A percentile compares a stretch with the other conserved stretches of the same genome.
Conservation (phyloP, 331 rosid genomes). For the Pyrus hybrid region DNA sequence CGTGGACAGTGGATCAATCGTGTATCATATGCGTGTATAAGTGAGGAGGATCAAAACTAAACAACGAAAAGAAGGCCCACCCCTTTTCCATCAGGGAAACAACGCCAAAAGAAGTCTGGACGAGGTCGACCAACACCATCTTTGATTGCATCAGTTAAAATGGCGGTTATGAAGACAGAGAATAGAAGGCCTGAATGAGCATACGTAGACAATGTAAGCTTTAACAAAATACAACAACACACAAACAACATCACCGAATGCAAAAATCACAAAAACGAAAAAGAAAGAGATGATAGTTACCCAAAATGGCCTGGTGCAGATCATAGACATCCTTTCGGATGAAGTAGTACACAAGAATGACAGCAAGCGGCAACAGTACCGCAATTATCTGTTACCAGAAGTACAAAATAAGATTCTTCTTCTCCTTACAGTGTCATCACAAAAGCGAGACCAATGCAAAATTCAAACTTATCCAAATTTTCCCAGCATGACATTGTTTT, state of each 20-base stretch:
- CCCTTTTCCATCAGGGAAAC: constrained; percentile 82
- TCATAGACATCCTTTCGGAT: constrained; percentile 71
- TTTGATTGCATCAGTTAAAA: constrained; percentile 80
- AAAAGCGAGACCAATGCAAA: background rate
- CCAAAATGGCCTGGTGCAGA: constrained; percentile 76
- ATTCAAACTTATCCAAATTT: background rate
- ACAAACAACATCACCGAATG: background rate
- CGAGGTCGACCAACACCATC: constrained; percentile 95
- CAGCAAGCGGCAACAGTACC: constrained; percentile 50
- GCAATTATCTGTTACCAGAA: constrained; percentile 53
- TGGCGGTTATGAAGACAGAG: constrained; percentile 71
- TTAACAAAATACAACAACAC: background rate
- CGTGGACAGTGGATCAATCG: background rate
- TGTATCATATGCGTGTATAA: constrained; percentile 7
- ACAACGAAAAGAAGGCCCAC: constrained; percentile 27
- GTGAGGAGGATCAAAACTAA: constrained; percentile 9
- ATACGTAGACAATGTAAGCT: constrained; percentile 3
- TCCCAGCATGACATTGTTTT: background rate
- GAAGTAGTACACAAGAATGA: constrained; percentile 53
- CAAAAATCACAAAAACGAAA: background rate
- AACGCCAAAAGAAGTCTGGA: constrained; percentile 97
- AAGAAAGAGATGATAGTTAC: constrained; percentile 27
- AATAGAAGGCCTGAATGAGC: constrained; percentile 66
- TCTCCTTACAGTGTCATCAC: background rate
- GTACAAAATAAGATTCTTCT: background rate